Percentiles rank a stretch among this genome's conserved stretches.
These are phyloP conservation scores for Crithidia fasciculata DNA, from an alignment of 208 protist species.

Conservation along the genomic window DNA sequence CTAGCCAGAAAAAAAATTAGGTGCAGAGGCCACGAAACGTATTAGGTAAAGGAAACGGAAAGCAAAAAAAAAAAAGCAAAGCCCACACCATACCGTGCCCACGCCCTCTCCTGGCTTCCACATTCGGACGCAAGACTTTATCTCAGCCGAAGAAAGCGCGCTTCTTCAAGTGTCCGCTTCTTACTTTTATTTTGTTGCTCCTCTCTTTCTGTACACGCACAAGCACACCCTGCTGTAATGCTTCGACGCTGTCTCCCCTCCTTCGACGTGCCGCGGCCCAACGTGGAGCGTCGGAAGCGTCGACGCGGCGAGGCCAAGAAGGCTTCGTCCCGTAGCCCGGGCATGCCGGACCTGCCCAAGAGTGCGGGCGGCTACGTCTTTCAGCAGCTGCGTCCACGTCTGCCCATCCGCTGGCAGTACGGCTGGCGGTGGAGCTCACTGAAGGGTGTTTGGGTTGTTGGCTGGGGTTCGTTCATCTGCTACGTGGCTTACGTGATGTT, in stretches of 20 bases:
- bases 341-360: constrained; percentile 77
- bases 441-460: constrained; percentile 61
- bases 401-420: constrained; percentile 86
- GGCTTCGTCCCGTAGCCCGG: constrained; percentile 26
- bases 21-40: background rate
- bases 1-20: background rate
- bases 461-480: constrained; percentile 55
- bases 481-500: constrained; percentile 81
- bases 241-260: constrained; percentile 25
- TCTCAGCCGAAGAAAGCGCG: background rate
- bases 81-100: no score
- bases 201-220: constrained; percentile 3
- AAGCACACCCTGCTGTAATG: constrained; percentile 14
- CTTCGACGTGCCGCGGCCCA: constrained; percentile 45
- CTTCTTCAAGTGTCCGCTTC: background rate
- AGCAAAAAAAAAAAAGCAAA: no score
- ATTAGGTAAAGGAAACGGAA: no score
- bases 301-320: constrained; percentile 28
- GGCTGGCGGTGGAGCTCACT: constrained; percentile 83
- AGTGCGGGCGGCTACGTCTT: constrained; percentile 86
- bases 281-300: constrained; percentile 67
- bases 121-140: no score
- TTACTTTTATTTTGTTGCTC: constrained; percentile 10
- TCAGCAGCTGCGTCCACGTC: constrained; percentile 72
- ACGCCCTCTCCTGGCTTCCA: no score